Conservation (phyloP, 148 eudicot species). For the Cornus kousa region DNA sequence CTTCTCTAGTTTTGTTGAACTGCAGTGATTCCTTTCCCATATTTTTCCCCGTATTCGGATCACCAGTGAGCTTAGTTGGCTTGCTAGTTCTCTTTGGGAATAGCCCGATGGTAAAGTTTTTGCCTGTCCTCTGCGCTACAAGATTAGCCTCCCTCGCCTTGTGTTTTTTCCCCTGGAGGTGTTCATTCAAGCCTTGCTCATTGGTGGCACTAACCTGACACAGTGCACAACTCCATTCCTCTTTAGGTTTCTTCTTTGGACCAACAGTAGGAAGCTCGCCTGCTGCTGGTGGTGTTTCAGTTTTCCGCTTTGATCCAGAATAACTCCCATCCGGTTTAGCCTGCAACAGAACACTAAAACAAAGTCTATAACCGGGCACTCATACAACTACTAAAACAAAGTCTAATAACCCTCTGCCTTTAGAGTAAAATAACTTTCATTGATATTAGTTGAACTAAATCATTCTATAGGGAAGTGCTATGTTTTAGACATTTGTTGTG, state of each 20-base stretch:
- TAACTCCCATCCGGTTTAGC: conserved; percentile 32
- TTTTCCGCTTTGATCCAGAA: conserved; percentile 58
- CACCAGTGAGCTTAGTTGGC: not conserved
- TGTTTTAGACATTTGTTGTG: too few relatives aligned
- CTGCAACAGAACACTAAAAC: conserved; percentile 38
- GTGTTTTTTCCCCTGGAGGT: conserved; percentile 69
- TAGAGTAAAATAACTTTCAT: too few relatives aligned
- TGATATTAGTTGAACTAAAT: too few relatives aligned
- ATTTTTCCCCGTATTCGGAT: not conserved
- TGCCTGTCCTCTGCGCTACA: conserved; percentile 26
- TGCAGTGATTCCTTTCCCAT: not conserved
- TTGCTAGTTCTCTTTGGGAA: conserved; percentile 27
- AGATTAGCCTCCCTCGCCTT: conserved; percentile 40
- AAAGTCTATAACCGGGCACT: conserved; percentile 11
- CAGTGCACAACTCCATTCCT: conserved; percentile 56
- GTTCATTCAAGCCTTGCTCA: conserved; percentile 46
- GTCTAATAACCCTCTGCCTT: too few relatives aligned
- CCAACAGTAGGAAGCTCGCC: conserved; percentile 18
- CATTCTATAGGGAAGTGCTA: too few relatives aligned
- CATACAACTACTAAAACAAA: not conserved
- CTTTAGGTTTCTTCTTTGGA: conserved; percentile 37
- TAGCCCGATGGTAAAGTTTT: conserved; percentile 31
- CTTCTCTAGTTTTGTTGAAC: too few relatives aligned
- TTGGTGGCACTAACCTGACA: conserved; percentile 55
- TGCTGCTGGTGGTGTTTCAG: conserved; percentile 24